phyloP scores from a whole-genome alignment of 2,329 filamentous ascomycete genomes.

The Aureobasidium musti region DNA sequence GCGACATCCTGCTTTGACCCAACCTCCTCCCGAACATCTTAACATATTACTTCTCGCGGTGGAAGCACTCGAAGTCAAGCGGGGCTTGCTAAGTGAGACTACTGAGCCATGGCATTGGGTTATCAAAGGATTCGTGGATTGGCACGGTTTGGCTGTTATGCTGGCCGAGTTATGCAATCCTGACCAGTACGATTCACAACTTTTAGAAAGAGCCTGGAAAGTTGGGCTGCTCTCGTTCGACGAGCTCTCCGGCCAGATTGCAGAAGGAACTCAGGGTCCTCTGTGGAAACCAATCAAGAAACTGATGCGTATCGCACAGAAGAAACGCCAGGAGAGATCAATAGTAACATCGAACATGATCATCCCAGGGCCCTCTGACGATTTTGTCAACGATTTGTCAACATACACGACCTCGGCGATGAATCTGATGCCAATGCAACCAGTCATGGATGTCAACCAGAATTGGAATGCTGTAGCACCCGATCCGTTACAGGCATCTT shows the following conservation, averaged over 20 bases:
- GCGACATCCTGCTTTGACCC: slow-evolving; percentile 9
- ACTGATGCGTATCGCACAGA: slow-evolving; percentile 24
- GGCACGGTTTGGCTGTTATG: slow-evolving; percentile 18
- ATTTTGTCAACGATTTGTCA: neutral
- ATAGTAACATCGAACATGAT: no score
- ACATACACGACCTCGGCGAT: slow-evolving; percentile 6
- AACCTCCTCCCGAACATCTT: slow-evolving; percentile 9
- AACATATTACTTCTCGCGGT: slow-evolving; percentile 22
- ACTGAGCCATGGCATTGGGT: slow-evolving; percentile 29
- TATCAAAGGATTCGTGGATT: slow-evolving; percentile 25
- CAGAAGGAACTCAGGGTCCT: slow-evolving; percentile 17
- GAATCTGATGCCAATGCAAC: neutral
- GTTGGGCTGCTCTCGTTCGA: slow-evolving; percentile 11
- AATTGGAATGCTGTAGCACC: neutral
- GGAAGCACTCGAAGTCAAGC: slow-evolving; percentile 25
- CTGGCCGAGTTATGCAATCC: slow-evolving; percentile 24
- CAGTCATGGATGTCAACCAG: neutral
- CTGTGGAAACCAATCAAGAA: slow-evolving; percentile 25
- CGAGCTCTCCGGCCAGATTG: slow-evolving; percentile 4
- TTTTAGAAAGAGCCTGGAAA: slow-evolving; percentile 17
- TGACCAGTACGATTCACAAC: slow-evolving; percentile 18
- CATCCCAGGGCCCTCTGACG: neutral
- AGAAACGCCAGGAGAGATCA: slow-evolving; percentile 1
- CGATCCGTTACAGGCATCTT: slow-evolving; percentile 19
- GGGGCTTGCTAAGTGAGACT: neutral